Percentiles rank a stretch among this genome's conserved stretches.
Evolutionary conservation across 164 flowering plant genomes (phyloP).

Genomic region (Umbilicus rupestris): DNA sequence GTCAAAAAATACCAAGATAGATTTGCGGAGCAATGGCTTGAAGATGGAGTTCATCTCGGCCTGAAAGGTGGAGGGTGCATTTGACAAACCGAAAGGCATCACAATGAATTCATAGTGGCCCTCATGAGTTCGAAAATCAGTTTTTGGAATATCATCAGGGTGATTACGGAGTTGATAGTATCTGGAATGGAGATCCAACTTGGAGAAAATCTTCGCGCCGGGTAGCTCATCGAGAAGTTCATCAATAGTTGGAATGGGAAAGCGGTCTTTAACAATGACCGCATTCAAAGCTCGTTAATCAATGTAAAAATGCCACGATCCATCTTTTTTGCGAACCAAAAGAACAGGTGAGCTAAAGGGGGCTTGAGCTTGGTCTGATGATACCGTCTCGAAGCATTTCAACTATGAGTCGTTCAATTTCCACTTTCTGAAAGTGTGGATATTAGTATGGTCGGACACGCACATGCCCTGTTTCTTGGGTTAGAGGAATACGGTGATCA

Average conservation of each 20-base stretch:
- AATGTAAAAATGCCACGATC: too few relatives aligned
- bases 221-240: slow-evolving; percentile 13
- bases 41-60: background rate
- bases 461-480: too few relatives aligned
- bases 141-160: slow-evolving; percentile 3
- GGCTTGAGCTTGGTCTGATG: slow-evolving; percentile 1
- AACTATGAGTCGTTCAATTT: background rate
- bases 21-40: background rate
- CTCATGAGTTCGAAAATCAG: slow-evolving; percentile 7
- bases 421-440: background rate
- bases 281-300: background rate
- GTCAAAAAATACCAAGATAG: background rate
- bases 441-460: background rate
- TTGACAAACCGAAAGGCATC: slow-evolving; percentile 8
- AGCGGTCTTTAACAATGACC: background rate
- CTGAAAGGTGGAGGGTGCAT: background rate
- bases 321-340: slow-evolving; percentile 12
- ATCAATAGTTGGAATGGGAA: background rate
- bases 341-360: slow-evolving; percentile 1
- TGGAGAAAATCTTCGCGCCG: slow-evolving; percentile 7
- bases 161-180: background rate
- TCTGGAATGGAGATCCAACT: slow-evolving; percentile 10
- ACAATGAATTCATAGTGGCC: slow-evolving; percentile 14
- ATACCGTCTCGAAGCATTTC: background rate
- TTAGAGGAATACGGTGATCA: background rate